Base-by-base conservation (phyloP, 257 asterid genomes). In the Agastache rugosa region DNA sequence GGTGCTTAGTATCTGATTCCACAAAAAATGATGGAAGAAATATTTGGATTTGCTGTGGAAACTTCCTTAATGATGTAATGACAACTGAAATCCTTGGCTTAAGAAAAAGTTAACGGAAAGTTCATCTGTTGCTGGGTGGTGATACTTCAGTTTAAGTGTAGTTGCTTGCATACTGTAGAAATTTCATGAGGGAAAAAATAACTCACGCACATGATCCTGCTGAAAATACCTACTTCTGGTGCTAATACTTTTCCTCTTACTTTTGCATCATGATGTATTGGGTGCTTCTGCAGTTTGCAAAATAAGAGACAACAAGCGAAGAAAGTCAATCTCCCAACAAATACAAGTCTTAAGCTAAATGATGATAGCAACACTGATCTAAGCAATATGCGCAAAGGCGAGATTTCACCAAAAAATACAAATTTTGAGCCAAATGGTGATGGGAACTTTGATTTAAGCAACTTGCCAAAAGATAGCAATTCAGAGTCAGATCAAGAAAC, bases 221-320 rank as follows among this genome's bases (percentile, higher is more conserved):
- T 34, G 8, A 67, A 23, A 44, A 2, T 29, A 56, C 29, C 45
- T 34, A 9, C 8, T 34, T 8, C 7, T 66, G 8, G 10, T 25
- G 60, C 50, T 11, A 27, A 11, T 41, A 12, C 23, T 75, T 47
- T 64, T 70, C 22, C 41, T 39, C 16, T 3, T 11, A 42, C 61
- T 67, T 58, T 50, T 69, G 77, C 56, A 34, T 63, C 20, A 3
- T 64, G 67, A 53, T 54, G 71, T 69, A 39, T 76, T 66, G 76
- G 47, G 41, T 74, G 34, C 68, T 67, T 79, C 63, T 87, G 82
- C 93, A 92, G 99, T 73, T 80, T 80, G 67, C 93, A 87, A 58
- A 85, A 78, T 58, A 92, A 86, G 85, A 89, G 82, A 78, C 91
- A 89, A 34, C 85, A 76, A 23, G 61, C 75, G 16, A 94, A 89